Conservation (phyloP, 306 rosid species). For the Prunus mira region DNA sequence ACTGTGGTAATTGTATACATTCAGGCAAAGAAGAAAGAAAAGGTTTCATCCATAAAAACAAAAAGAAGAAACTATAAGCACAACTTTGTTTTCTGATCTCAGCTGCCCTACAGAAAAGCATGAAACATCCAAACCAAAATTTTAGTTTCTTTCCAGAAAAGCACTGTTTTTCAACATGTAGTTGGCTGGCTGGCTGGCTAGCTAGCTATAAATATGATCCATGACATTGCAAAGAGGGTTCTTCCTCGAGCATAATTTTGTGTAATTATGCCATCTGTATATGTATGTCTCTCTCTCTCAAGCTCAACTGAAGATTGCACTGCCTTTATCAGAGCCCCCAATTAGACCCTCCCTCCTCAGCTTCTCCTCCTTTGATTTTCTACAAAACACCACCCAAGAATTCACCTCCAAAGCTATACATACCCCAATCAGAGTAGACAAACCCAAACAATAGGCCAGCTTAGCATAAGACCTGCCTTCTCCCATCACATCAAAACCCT, state of each 20-base stretch:
- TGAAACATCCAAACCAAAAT: constrained; percentile 6
- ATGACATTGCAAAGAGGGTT: background rate
- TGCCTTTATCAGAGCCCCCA: constrained; percentile 59
- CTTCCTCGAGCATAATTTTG: too few relatives aligned
- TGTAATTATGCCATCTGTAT: too few relatives aligned
- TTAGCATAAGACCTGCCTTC: constrained; percentile 76
- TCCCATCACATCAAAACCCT: constrained; percentile 89
- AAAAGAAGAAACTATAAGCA: background rate
- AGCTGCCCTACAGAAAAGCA: background rate
- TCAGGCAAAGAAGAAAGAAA: background rate
- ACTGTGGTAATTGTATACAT: background rate
- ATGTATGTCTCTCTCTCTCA: too few relatives aligned
- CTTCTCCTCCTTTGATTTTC: constrained; percentile 81
- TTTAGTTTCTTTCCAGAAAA: background rate
- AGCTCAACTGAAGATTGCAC: constrained; percentile 42
- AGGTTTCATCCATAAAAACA: background rate
- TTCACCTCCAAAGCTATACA: constrained; percentile 86
- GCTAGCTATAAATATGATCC: background rate
- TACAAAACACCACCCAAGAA: constrained; percentile 87
- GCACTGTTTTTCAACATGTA: background rate
- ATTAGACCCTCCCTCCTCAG: constrained; percentile 78
- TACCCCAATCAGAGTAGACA: constrained; percentile 65
- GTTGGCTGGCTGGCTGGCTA: background rate
- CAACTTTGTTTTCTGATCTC: background rate
- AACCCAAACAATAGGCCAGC: constrained; percentile 61